Base-by-base conservation (phyloP, 257 asterid genomes). In the Primulina eburnea region DNA sequence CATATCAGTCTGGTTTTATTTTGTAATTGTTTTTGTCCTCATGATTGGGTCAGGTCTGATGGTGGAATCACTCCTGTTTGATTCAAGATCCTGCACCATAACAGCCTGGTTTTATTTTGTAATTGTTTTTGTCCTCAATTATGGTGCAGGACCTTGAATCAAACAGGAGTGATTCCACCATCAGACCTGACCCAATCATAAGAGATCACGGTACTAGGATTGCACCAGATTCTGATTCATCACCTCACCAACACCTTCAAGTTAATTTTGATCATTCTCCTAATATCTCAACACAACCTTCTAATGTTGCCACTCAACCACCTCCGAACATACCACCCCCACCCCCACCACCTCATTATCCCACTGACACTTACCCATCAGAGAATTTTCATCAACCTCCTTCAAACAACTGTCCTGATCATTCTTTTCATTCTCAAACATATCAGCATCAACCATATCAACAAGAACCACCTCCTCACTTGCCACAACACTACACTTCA, bases 401-500 rank as follows among this genome's bases (percentile, higher is more conserved):
- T 70, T 33, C 92, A 26, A 64, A 70, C 76, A 73, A 73, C 67
- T 79, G 63, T 76, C 55, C 89, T 2, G 92, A 82, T 62, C 77
- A 73, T 62, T 71, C 84, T 63, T 53, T 73, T 17, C 85, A 82
- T 75, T 74, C 86, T n/a, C 88, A 79, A 60, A 60, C 84, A 33
- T 82, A 86, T 73, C 89, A 84, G 28, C 88, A 84, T 52, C 88
- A 63, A 34, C 77, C 79, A 32, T 84, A 80, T 80, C 87, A 67
- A 29, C 83, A 80, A 60, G 85, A 87, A 71, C 65, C 81, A 35
- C 84, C 61, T 30, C 78, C 69, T 26, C 82, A 73, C 76, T 69
- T 84, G 74, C 82, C 92, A 2, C 96, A 79, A 11, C 82, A 79
- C 69, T 86, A 83, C 77, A 74, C 90, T 73, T 75, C 86, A 8